phyloP scores from a whole-genome alignment of 345 rosid genomes.

The Bruguiera sexangula region DNA sequence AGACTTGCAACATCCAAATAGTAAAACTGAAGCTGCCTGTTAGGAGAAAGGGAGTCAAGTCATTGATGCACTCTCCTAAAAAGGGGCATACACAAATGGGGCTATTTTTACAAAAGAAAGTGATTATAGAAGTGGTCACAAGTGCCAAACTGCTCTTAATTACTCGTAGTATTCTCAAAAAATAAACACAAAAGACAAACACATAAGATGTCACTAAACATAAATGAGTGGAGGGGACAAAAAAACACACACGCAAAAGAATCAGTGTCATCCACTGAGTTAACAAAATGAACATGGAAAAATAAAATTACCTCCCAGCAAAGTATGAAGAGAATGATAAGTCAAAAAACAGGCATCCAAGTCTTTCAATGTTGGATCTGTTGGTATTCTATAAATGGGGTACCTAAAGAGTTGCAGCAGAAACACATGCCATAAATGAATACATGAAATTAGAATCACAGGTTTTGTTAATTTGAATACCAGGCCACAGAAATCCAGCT shows the following conservation, averaged over 20 bases:
- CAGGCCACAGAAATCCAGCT: constrained; percentile 38
- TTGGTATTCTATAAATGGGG: constrained; percentile 34
- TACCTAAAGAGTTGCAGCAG: constrained; percentile 26
- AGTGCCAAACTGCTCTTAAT: too few relatives aligned
- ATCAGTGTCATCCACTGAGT: not conserved
- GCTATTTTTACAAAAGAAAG: not conserved
- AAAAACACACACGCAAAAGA: not conserved
- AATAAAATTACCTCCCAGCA: constrained; percentile 21
- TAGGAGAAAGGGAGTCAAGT: too few relatives aligned
- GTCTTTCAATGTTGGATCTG: constrained; percentile 28
- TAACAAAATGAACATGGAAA: not conserved
- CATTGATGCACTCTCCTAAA: too few relatives aligned
- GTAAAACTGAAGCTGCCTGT: too few relatives aligned
- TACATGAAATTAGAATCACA: not conserved
- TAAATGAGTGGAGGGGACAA: not conserved
- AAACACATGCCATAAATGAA: constrained; percentile 2
- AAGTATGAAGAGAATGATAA: constrained; percentile 24
- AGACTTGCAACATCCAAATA: too few relatives aligned
- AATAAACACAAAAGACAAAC: not conserved
- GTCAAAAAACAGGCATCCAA: constrained; percentile 34
- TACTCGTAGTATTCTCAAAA: too few relatives aligned
- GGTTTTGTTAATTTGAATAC: constrained; percentile 11
- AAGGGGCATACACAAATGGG: too few relatives aligned
- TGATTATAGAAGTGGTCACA: not conserved
- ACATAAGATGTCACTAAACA: not conserved